Conservation (phyloP, 345 rosid genomes). For the Gossypium sturtianum region DNA sequence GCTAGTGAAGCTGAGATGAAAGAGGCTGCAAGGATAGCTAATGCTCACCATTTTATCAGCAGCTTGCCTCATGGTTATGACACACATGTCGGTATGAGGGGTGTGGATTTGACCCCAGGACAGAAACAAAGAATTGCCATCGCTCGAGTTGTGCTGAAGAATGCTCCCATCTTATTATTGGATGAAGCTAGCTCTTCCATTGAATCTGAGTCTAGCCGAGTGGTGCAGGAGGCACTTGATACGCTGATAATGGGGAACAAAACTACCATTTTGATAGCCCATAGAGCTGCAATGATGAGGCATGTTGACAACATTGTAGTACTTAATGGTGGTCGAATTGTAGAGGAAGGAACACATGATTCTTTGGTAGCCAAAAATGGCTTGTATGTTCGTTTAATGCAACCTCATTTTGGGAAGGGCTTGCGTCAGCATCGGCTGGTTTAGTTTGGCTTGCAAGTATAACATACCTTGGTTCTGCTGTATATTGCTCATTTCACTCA, state of each 20-base stretch:
- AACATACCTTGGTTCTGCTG: conserved; percentile 19
- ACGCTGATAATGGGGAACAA: conserved; percentile 95
- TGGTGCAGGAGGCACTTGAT: conserved; percentile 93
- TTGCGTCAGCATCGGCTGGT: conserved; percentile 81
- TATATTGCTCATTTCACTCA: conserved; percentile 19
- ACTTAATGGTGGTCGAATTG: conserved; percentile 88
- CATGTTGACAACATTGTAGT: conserved; percentile 95
- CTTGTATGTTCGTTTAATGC: conserved; percentile 91
- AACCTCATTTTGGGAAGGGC: conserved; percentile 94
- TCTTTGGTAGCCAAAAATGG: conserved; percentile 77
- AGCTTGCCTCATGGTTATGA: conserved; percentile 96
- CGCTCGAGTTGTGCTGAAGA: conserved; percentile 90
- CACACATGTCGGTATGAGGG: conserved; percentile 98
- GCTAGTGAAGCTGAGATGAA: conserved; percentile 97
- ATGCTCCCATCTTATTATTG: conserved; percentile 85
- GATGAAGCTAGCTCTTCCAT: conserved; percentile 99
- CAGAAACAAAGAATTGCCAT: conserved; percentile 97
- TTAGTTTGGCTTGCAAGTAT: conserved; percentile 28
- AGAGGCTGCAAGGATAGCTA: conserved; percentile 98
- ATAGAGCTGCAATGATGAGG: conserved; percentile 96
- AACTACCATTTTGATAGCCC: conserved; percentile 90
- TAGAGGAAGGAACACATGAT: conserved; percentile 94
- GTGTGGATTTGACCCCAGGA: conserved; percentile 93
- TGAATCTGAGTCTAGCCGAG: conserved; percentile 96
- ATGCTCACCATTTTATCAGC: conserved; percentile 98